Evolutionary conservation across 768 basidiomycete species (phyloP).

Genomic region (Psilocybe azurescens): DNA sequence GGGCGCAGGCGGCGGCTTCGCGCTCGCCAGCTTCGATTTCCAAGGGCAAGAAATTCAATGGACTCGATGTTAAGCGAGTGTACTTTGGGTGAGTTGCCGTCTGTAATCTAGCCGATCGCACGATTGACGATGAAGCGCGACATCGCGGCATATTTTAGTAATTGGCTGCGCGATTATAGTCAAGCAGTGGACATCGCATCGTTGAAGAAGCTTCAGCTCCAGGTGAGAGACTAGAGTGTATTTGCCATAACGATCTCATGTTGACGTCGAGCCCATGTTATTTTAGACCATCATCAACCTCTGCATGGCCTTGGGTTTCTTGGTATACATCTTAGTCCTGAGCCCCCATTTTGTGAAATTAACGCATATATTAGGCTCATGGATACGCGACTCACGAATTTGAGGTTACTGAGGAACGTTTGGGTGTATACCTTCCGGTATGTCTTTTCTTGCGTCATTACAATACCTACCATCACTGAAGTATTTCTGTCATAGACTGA

Average conservation of each 20-base stretch:
- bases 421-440: slow-evolving; percentile 86
- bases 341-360: not conserved
- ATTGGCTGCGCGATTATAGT: slow-evolving; percentile 91
- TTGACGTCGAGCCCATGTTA: not conserved
- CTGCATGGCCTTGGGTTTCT: slow-evolving; percentile 89
- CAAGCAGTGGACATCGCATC: slow-evolving; percentile 86
- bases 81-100: slow-evolving; percentile 69
- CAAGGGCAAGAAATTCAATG: slow-evolving; percentile 73
- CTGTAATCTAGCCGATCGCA: slow-evolving; percentile 8
- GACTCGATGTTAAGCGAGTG: slow-evolving; percentile 83
- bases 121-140: not conserved
- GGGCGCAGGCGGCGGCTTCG: slow-evolving; percentile 58
- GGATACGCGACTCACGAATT: slow-evolving; percentile 86
- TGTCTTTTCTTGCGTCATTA: slow-evolving; percentile 24
- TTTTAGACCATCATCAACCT: slow-evolving; percentile 84
- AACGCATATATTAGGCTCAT: slow-evolving; percentile 57
- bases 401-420: slow-evolving; percentile 82
- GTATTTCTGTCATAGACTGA: slow-evolving; percentile 53
- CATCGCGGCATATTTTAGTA: slow-evolving; percentile 42
- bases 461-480: not conserved
- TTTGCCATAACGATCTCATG: slow-evolving; percentile 2
- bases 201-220: slow-evolving; percentile 72
- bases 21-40: slow-evolving; percentile 61
- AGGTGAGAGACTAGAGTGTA: slow-evolving; percentile 49
- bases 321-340: slow-evolving; percentile 49